Conservation (phyloP, 2,329 filamentous ascomycete genomes). For the Penicillium capsulatum region DNA sequence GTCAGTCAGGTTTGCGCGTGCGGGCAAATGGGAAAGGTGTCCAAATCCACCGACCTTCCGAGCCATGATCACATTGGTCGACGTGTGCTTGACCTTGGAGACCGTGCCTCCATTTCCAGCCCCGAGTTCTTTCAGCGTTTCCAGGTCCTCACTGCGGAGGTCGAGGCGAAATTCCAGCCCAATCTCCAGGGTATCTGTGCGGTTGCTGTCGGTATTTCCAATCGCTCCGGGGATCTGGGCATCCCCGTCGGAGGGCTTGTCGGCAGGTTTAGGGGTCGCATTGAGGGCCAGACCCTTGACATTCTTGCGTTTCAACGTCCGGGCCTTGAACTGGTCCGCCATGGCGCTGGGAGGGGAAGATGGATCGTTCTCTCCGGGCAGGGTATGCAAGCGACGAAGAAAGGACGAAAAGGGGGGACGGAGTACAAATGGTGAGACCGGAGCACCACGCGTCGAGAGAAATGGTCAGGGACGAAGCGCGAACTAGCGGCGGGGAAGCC, state of each 20-base stretch:
- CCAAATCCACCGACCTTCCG: conserved; percentile 72
- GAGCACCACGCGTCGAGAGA: conserved; percentile 11
- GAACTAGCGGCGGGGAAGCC: conserved; percentile 26
- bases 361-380: background rate
- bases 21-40: too few relatives aligned
- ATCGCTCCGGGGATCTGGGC: conserved; percentile 57
- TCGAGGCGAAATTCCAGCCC: conserved; percentile 96
- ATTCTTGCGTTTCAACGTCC: conserved; percentile 98
- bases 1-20: too few relatives aligned
- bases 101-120: conserved; percentile 96
- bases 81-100: conserved; percentile 93
- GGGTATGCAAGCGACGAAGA: background rate
- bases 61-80: conserved; percentile 94
- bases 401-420: conserved; percentile 4
- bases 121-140: conserved; percentile 89
- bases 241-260: conserved; percentile 69
- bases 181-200: conserved; percentile 78
- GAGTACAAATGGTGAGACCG: background rate
- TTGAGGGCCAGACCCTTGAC: conserved; percentile 91
- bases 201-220: conserved; percentile 56
- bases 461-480: conserved; percentile 17
- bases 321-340: conserved; percentile 59
- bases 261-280: conserved; percentile 65
- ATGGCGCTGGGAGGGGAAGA: conserved; percentile 35
- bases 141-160: conserved; percentile 82